Evolutionary conservation across 2,329 filamentous ascomycete genomes (phyloP).

Genomic region (Aspergillus felis): DNA sequence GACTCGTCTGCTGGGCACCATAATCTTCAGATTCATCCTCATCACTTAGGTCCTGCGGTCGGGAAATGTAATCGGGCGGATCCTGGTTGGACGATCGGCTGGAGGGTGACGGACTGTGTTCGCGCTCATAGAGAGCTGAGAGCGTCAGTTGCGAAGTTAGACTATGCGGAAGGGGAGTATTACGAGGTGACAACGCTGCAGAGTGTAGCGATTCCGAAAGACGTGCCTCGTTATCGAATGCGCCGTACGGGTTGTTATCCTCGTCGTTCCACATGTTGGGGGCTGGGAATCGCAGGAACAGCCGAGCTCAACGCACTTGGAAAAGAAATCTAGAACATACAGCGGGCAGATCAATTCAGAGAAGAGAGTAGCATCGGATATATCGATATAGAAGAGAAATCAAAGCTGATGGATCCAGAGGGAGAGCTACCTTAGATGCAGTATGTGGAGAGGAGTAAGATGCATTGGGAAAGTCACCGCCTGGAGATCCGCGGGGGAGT

Average conservation of each 20-base stretch:
- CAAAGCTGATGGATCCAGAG: not conserved
- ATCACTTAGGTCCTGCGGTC: conserved; percentile 53
- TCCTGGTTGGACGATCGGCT: conserved; percentile 67
- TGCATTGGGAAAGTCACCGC: not conserved
- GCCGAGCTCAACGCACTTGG: not conserved
- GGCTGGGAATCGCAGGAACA: conserved; percentile 8
- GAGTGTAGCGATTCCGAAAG: conserved; percentile 66
- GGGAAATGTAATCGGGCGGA: conserved; percentile 54
- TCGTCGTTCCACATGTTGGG: conserved; percentile 94
- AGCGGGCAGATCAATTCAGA: not conserved
- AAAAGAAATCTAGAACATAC: not conserved
- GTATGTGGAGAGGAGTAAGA: not conserved
- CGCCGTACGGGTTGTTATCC: conserved; percentile 96
- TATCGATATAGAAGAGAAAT: not conserved
- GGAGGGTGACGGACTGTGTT: conserved; percentile 66
- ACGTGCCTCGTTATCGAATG: conserved; percentile 83
- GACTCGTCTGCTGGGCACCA: conserved; percentile 48
- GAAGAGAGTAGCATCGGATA: not conserved
- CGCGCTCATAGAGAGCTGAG: conserved; percentile 55
- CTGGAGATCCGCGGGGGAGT: conserved; percentile 3
- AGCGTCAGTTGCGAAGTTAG: not conserved
- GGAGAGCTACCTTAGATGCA: not conserved
- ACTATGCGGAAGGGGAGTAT: conserved; percentile 31
- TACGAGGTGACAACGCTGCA: conserved; percentile 45
- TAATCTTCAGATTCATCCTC: conserved; percentile 56